Conservation (phyloP, 129 eudicot species). For the Chrysanthemum makinoi region DNA sequence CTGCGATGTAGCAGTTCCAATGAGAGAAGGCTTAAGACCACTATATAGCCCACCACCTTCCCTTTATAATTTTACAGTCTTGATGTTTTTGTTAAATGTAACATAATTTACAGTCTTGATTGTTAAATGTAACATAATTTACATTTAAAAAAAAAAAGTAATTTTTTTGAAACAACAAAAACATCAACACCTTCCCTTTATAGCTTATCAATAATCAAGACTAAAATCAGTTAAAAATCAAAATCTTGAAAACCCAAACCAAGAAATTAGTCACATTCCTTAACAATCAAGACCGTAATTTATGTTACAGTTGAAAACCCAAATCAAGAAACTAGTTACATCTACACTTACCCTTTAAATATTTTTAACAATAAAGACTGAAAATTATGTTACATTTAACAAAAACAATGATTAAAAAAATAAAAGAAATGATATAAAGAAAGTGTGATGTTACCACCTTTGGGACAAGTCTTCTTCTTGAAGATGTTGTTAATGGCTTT, state of each 20-base stretch:
- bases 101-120: too few relatives aligned
- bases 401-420: neutral
- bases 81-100: too few relatives aligned
- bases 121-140: too few relatives aligned
- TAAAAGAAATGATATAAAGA: neutral
- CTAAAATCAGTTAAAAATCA: too few relatives aligned
- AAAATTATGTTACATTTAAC: neutral
- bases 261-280: neutral
- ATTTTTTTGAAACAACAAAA: neutral
- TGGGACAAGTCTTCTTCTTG: constrained; percentile 89
- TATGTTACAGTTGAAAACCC: neutral
- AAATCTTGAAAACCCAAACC: too few relatives aligned
- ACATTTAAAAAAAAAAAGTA: too few relatives aligned
- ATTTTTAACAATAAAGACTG: neutral
- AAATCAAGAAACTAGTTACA: too few relatives aligned
- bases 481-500: constrained; percentile 63
- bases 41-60: too few relatives aligned
- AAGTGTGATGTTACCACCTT: constrained; percentile 35
- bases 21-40: too few relatives aligned
- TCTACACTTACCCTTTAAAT: neutral
- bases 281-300: neutral
- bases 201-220: neutral
- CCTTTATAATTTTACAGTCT: too few relatives aligned
- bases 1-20: too few relatives aligned
- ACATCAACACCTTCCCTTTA: neutral